Percentiles rank a stretch among this genome's conserved stretches.
These are phyloP conservation scores for Choricystis sp. DNA, from an alignment of 139 green algal genomes.

Conservation along the genomic window DNA sequence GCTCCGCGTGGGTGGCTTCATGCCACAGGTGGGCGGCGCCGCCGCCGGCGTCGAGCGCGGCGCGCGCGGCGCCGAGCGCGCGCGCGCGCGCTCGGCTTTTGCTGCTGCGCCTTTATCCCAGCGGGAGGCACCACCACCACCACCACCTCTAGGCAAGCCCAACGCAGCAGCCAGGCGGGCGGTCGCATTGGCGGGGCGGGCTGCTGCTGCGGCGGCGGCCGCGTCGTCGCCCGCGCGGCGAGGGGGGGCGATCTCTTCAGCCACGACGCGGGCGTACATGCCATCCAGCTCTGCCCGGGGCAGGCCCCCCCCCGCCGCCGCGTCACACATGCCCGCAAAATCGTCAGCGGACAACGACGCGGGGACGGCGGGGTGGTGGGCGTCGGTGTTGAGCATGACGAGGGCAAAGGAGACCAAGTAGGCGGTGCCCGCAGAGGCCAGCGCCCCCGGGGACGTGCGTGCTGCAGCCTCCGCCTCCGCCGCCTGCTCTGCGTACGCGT, in stretches of 20 bases:
- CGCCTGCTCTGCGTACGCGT: constrained; percentile 57
- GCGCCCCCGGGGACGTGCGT: too few species aligned
- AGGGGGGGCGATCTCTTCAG: constrained; percentile 5
- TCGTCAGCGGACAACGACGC: constrained; percentile 39
- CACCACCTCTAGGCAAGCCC: neutral
- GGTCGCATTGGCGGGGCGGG: constrained; percentile 5
- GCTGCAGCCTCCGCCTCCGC: too few species aligned
- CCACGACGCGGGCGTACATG: constrained; percentile 61
- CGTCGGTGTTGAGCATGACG: constrained; percentile 96
- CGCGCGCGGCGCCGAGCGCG: neutral
- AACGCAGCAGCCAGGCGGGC: constrained; percentile 8
- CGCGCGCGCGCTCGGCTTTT: neutral
- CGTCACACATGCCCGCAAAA: constrained; percentile 66
- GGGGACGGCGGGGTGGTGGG: constrained; percentile 83
- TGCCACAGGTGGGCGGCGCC: constrained; percentile 46
- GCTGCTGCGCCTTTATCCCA: neutral
- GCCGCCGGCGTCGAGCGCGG: constrained; percentile 3
- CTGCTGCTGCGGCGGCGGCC: neutral
- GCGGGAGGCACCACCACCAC: neutral
- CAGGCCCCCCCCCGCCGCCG: constrained; percentile 25
- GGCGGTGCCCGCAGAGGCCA: constrained; percentile 57
- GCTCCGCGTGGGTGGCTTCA: constrained; percentile 50
- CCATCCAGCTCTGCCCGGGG: constrained; percentile 41
- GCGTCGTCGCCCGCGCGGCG: neutral
- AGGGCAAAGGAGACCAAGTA: constrained; percentile 81